phyloP scores from a whole-genome alignment of 2,329 filamentous ascomycete genomes.

The Esteya vermicola region DNA sequence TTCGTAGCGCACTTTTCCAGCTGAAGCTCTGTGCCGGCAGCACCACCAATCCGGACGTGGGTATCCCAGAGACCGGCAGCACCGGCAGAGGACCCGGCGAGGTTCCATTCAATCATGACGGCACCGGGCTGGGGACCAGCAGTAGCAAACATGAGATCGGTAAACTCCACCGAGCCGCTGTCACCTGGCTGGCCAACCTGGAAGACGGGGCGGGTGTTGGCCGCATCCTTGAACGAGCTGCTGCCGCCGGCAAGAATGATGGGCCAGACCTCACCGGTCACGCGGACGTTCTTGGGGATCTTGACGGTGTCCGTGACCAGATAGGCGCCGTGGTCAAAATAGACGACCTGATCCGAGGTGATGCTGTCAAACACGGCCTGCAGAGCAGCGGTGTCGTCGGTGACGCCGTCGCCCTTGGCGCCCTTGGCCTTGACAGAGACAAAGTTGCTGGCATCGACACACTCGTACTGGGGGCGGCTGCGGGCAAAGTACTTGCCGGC shows the following conservation, averaged over 20 bases:
- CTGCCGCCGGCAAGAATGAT: constrained; percentile 70
- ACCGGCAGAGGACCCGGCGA: constrained; percentile 52
- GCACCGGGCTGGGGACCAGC: constrained; percentile 73
- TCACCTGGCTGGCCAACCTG: constrained; percentile 70
- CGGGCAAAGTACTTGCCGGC: constrained; percentile 64
- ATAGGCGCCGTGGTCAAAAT: constrained; percentile 64
- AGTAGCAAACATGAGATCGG: constrained; percentile 75
- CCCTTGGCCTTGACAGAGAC: constrained; percentile 71
- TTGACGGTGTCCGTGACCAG: constrained; percentile 54
- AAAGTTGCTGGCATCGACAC: constrained; percentile 52
- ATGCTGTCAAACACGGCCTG: constrained; percentile 62
- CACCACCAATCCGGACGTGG: constrained; percentile 87
- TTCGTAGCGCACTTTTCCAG: constrained; percentile 68
- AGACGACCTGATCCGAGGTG: constrained; percentile 50
- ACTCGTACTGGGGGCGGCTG: constrained; percentile 79
- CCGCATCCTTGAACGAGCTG: constrained; percentile 55
- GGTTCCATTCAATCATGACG: constrained; percentile 85
- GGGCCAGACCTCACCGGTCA: constrained; percentile 86
- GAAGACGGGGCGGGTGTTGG: constrained; percentile 71
- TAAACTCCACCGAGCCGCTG: constrained; percentile 70
- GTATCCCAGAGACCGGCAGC: constrained; percentile 81
- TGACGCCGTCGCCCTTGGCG: constrained; percentile 73
- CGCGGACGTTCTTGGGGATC: constrained; percentile 66
- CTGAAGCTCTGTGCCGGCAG: constrained; percentile 70
- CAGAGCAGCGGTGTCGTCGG: constrained; percentile 77